Conservation (phyloP, 768 basidiomycete genomes). For the Brasilioporus rufonigricans region DNA sequence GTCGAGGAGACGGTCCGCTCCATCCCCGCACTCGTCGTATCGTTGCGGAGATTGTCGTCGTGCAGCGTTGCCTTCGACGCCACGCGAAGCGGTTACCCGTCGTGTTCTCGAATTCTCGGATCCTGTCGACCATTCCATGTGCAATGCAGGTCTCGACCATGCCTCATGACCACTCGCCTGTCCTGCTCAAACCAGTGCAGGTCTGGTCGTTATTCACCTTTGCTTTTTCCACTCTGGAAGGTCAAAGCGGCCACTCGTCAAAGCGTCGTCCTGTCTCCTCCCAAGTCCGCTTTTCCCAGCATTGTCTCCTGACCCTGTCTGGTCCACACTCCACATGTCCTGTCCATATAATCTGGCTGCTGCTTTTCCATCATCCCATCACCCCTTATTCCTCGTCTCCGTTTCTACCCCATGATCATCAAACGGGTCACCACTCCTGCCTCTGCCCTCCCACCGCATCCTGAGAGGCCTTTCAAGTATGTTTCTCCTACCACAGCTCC, state of each 20-base stretch:
- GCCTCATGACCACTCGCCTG: constrained; percentile 8
- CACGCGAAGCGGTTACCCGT: background rate
- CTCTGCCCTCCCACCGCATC: constrained; percentile 12
- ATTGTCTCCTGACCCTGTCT: constrained; percentile 14
- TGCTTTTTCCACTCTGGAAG: background rate
- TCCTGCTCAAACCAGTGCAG: constrained; percentile 14
- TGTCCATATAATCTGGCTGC: constrained; percentile 14
- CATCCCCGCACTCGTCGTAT: background rate
- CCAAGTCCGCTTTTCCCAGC: background rate
- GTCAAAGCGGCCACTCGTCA: constrained; percentile 13
- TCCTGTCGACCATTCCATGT: background rate
- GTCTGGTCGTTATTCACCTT: background rate
- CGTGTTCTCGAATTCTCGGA: constrained; percentile 3
- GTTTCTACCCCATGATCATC: constrained; percentile 10
- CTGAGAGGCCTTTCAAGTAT: constrained; percentile 15
- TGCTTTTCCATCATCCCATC: background rate
- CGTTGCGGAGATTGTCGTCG: constrained; percentile 18
- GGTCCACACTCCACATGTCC: constrained; percentile 23
- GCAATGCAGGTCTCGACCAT: constrained; percentile 1
- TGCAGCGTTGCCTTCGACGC: too few species aligned
- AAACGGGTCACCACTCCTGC: constrained; percentile 3
- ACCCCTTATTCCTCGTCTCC: constrained; percentile 3
- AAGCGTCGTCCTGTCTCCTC: constrained; percentile 1
- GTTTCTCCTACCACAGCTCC: constrained; percentile 1
- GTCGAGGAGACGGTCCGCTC: too few species aligned